Evolutionary conservation across 2,329 filamentous ascomycete genomes (phyloP).

Genomic region (Lasiodiplodia theobromae): DNA sequence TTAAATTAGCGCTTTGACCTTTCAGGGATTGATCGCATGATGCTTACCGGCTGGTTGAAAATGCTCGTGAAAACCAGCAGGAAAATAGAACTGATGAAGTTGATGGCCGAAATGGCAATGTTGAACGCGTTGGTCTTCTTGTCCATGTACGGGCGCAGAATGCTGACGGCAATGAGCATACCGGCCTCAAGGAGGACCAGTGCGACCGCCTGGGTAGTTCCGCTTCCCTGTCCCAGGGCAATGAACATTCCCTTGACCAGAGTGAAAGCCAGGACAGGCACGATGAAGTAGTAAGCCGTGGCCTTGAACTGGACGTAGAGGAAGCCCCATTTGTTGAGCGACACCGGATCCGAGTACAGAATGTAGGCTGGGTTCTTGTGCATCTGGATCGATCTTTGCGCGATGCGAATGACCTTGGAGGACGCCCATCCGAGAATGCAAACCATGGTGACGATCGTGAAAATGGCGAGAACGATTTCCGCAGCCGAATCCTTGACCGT

Average conservation of each 20-base stretch:
- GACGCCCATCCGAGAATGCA: conserved; percentile 84
- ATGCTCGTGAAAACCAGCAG: conserved; percentile 86
- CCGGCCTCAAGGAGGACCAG: conserved; percentile 83
- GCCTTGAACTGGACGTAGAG: conserved; percentile 97
- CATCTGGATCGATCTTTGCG: conserved; percentile 85
- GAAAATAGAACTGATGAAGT: conserved; percentile 91
- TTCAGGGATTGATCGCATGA: neutral
- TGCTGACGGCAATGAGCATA: conserved; percentile 77
- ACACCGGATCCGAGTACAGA: conserved; percentile 91
- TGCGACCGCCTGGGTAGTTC: conserved; percentile 78
- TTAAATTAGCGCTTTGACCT: conserved; percentile 33
- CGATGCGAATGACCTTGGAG: conserved; percentile 87
- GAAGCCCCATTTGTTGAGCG: conserved; percentile 97
- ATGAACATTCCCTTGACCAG: conserved; percentile 91
- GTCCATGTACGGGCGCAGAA: conserved; percentile 96
- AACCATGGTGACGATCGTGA: conserved; percentile 85
- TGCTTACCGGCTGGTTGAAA: conserved; percentile 77
- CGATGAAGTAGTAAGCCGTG: conserved; percentile 93
- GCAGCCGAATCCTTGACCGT: conserved; percentile 85
- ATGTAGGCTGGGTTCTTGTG: conserved; percentile 98
- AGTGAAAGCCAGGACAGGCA: conserved; percentile 78
- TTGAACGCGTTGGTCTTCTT: conserved; percentile 98
- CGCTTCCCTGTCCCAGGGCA: conserved; percentile 75
- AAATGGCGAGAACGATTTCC: conserved; percentile 83
- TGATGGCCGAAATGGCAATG: conserved; percentile 87